Evolutionary conservation across 805 yeast species (phyloP).

Genomic region (Komagataella phaffii): DNA sequence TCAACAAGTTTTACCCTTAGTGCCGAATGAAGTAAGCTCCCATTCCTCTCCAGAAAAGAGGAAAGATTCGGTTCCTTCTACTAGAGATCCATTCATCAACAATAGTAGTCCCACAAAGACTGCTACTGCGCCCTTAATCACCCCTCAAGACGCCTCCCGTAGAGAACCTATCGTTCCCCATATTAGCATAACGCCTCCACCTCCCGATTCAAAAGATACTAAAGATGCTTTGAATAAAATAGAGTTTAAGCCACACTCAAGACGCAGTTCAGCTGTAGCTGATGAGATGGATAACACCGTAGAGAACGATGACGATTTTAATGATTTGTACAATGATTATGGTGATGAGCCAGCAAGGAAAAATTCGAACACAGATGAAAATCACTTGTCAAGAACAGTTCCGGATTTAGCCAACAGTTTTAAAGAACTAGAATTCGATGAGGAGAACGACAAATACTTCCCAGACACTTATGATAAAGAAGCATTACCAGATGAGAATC

Average conservation of each 20-base stretch:
- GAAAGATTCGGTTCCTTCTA: neutral
- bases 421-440: neutral
- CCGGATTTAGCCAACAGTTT: neutral
- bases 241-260: neutral
- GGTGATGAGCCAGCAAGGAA: neutral
- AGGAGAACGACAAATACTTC: neutral
- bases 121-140: neutral
- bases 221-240: neutral
- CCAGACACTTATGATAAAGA: neutral
- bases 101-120: neutral
- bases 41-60: neutral
- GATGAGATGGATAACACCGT: neutral
- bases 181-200: neutral
- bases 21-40: neutral
- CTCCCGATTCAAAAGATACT: neutral
- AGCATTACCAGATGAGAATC: neutral
- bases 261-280: neutral
- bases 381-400: neutral
- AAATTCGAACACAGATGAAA: neutral
- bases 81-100: neutral
- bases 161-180: neutral
- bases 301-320: slow-evolving; percentile 7
- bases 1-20: neutral
- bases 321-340: slow-evolving; percentile 15
- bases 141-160: neutral